Base-by-base conservation (phyloP, 148 eudicot species). In the Dianthus caryophyllus region DNA sequence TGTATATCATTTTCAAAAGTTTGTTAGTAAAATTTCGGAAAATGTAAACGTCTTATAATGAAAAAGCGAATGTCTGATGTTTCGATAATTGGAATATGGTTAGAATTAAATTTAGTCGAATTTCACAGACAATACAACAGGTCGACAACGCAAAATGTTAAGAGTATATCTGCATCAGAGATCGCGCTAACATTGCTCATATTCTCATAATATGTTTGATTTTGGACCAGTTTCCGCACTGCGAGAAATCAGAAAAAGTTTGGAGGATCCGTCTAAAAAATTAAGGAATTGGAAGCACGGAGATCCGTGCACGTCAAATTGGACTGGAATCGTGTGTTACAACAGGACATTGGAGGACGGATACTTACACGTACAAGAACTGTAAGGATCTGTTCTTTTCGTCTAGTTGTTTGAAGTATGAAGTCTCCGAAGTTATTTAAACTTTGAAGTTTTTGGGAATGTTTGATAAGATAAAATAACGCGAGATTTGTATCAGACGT, bases 261-360 rank as follows among this genome's bases (percentile, higher is more conserved):
- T 82, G 64, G 55, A 65, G 9, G 86, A 82, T 29, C 86, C 83
- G 9, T 54, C 61, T 66, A 69, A 71, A 72, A 77, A 69, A 44
- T 31, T 82, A 31, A 61, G 43, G 29, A 79, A 61, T 27, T 82
- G 86, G 86, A 51, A 68, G 44, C 57, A 46, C 53, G 73, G 75
- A 17, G 86, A 82, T 69, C 83, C 86, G 22, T 79, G 86, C 64
- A 61, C 31, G 33, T 75, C 86, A 5, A 79, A 82, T 61, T 82
- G 83, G 86, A 82, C 81, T 26, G 85, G 86, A n/a, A 78, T 82
- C 53, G 68, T 82, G 16, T 82, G 86, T 64, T 71, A 68, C 50
- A 50, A 65, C 18, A 57, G 22, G 47, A 49, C 75, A 39, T 4
- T 51, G 41, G 50, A 33, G 17, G 86, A 82, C 69, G 86, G 86